Base-by-base conservation (phyloP, 2,329 filamentous ascomycete genomes). In the Niveomyces coronatus region DNA sequence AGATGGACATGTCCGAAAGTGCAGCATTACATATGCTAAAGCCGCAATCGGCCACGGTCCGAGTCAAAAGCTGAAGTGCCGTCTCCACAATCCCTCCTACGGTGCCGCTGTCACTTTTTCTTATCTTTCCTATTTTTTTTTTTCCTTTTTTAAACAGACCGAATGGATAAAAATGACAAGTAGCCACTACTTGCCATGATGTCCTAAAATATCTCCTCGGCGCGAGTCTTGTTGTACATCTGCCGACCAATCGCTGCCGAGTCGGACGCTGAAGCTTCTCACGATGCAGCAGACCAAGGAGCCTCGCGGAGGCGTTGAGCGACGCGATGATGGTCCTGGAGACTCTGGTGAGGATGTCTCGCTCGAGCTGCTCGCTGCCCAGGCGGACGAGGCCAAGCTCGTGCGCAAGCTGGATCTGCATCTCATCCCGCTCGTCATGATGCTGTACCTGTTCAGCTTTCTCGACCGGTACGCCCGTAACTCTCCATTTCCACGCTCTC, bases 361-460 rank as follows among this genome's bases (percentile, higher is more conserved):
- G 31, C 32, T 22, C n/a, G 32, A 41, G 33, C 15, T 38, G 33
- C 46, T 47, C 19, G 48, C 50, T 13, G 42, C 46, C 18, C 42
- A 35, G 19, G 43, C 48, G 4, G 47, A 55, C n/a, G 66, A 83
- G 57, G 65, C 63, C 47, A 69, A 65, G 45, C 62, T 85, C 16
- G 63, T 83, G 30, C 65, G 74, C 39, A 84, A 82, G 56, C 57
- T 85, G 22, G 81, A 85, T 53, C 43, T 65, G 11, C 66, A 71
- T 50, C 66, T 85, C 18, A 68, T 85, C 11, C 80, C 80, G 3
- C 62, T 83, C 15, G 64, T 83, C 7, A 82, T 82, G 73, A 55
- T 73, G 6, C 58, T 83, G 13, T 89, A 89, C 53, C 66, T 87
- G 11, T 76, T 87, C 47, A 82, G 77, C 47, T 88, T 87, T 53